A percentile compares a stretch with the other conserved stretches of the same genome.
phyloP scores from a whole-genome alignment of 2,329 filamentous ascomycete genomes.

The Aspergillus fijiensis region DNA sequence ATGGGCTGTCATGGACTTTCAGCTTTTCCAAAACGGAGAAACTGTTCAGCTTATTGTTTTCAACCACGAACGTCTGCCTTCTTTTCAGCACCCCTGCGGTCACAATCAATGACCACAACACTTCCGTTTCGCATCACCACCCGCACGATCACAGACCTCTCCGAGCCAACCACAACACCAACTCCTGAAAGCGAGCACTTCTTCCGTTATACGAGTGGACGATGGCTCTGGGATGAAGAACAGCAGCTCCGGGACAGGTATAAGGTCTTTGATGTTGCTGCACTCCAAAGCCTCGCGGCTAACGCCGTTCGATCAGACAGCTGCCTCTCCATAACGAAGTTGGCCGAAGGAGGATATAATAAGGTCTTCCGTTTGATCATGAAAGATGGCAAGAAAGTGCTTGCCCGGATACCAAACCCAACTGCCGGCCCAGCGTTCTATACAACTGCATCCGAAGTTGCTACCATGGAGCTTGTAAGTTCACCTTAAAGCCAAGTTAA shows the following conservation, averaged over 20 bases:
- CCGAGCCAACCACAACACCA: too few relatives aligned
- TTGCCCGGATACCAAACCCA: constrained; percentile 24
- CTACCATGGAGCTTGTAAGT: constrained; percentile 27
- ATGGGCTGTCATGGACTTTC: too few relatives aligned
- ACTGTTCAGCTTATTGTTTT: too few relatives aligned
- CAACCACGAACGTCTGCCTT: too few relatives aligned
- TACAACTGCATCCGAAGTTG: constrained; percentile 24
- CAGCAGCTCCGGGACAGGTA: constrained; percentile 34
- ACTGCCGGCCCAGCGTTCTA: constrained; percentile 23
- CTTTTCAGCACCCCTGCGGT: too few relatives aligned
- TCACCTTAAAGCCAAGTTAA: not conserved
- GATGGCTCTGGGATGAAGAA: constrained; percentile 40
- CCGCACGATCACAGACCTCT: too few relatives aligned
- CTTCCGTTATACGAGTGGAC: constrained; percentile 34
- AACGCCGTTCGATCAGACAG: constrained; percentile 24
- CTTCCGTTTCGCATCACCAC: too few relatives aligned
- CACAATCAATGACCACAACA: too few relatives aligned
- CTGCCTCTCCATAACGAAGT: constrained; percentile 39
- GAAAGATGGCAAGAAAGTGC: constrained; percentile 17
- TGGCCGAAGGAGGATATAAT: constrained; percentile 40
- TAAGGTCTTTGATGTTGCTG: constrained; percentile 34
- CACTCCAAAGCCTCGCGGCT: constrained; percentile 33
- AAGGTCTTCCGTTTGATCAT: constrained; percentile 31
- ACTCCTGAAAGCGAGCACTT: constrained; percentile 10
- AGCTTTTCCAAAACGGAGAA: too few relatives aligned